These are phyloP conservation scores for Fusarium drepaniforme DNA, from an alignment of 2,329 filamentous ascomycete species.

Conservation along the genomic window DNA sequence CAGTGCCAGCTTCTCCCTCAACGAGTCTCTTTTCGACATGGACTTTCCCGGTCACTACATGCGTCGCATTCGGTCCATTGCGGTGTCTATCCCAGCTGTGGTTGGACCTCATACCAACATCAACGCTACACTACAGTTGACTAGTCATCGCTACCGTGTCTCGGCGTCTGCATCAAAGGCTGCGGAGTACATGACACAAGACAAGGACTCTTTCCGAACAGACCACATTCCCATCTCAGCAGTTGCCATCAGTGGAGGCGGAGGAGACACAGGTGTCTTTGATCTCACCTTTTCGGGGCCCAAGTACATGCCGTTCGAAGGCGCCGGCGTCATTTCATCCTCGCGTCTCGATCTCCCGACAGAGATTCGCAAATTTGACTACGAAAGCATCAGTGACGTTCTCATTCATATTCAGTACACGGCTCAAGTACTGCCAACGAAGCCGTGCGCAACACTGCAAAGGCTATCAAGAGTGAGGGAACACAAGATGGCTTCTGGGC, in stretches of 20 bases:
- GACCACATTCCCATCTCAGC: not conserved
- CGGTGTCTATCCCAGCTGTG: constrained; percentile 48
- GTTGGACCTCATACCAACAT: constrained; percentile 46
- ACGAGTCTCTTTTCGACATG: constrained; percentile 52
- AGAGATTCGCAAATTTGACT: not conserved
- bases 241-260: not conserved
- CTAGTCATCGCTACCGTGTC: not conserved
- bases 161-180: not conserved
- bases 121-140: constrained; percentile 37
- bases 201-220: not conserved
- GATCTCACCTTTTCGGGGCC: not conserved
- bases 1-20: not conserved
- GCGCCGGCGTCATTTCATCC: not conserved
- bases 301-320: not conserved
- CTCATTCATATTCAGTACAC: not conserved
- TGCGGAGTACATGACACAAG: not conserved
- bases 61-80: constrained; percentile 49
- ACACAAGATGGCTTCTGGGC: not conserved
- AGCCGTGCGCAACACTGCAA: not conserved
- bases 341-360: not conserved
- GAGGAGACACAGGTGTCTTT: not conserved
- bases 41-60: constrained; percentile 56
- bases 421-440: not conserved
- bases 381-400: not conserved
- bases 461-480: not conserved